Base-by-base conservation (phyloP, 176 grass and related monocot species). In the Poa pratensis region DNA sequence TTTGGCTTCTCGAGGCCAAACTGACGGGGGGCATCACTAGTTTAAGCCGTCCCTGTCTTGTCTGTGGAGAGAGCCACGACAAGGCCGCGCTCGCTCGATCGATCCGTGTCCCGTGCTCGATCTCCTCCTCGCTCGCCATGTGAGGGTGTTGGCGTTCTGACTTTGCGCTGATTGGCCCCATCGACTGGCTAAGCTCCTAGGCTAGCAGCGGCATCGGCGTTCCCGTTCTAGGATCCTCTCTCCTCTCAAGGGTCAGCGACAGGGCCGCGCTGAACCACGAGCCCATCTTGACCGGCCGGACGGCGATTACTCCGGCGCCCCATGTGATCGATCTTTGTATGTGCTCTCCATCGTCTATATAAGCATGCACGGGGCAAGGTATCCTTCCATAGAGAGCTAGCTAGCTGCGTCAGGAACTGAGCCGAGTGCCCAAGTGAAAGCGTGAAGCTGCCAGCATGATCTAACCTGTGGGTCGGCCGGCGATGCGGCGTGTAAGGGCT, bases 361-460 rank as follows among this genome's bases (percentile, higher is more conserved):
- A 79, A 83, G 54, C 32, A 1, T 30, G 72, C 22, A 13, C 34
- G 8, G 63, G 65, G 9, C 3, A 11, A 23, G 60, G 24, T 28
- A 19, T 42, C 7, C 76, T 34, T 9, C 52, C n/a, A 16, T 49
- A 5, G 45, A 48, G 45, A 14, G 45, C 45, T 48, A 3, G 45
- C 11, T 23, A 59, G 55, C 54, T 2, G 55, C 20, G 8, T 9
- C 9, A 22, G 9, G n/a, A 24, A 23, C 3, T 22, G 3, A 23
- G 1, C 8, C 17, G 65, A 42, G 91, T 90, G 86, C 83, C 88
- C 83, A 75, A 85, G 88, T 43, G 90, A 94, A 94, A 77, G 77
- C 84, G 87, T 96, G 94, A 96, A 96, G 94, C 94, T 93, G 94
- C 94, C 94, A 96, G 94, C 94, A 96, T 93, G 94, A 96, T 96